Evolutionary conservation across 768 basidiomycete species (phyloP), one percentile per base, ranked within the genome.

Genomic region (Mrakia blollopis): DNA sequence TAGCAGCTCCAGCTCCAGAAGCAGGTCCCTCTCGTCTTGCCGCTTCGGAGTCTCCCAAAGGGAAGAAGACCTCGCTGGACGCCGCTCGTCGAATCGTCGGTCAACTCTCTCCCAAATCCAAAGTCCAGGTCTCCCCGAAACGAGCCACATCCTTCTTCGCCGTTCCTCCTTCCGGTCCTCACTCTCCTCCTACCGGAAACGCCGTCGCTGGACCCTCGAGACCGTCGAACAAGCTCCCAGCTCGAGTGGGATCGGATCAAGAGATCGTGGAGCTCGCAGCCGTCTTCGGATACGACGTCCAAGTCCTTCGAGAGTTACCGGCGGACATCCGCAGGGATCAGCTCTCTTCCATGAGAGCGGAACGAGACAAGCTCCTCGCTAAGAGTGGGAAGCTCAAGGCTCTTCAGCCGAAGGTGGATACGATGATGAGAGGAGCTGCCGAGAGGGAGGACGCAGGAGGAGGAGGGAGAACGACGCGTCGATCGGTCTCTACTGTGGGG

Each of bases 201-300:
- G 62, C 73, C 28, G 47, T 23, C n/a, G 72, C 72, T 11, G 72
- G 72, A 23, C 54, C 72, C 1, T 72, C 72, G n/a, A 62, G 3
- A 7, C 32, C 41, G 16, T 52, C 41, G 44, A 37, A 30, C 30
- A 61, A 67, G 30, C 47, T 39, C n/a, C 57, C 54, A 32, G 61
- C 44, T 28, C 61, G 47, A 21, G 47, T 30, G 3, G 73, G 73
- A n/a, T 50, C 47, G 28, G 57, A 70, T 21, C 52, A 41, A 21
- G 75, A 76, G 54, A 16, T 71, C 16, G 44, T 62, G 30, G 68
- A 70, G 52, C 70, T 76, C 21, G 75, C 75, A 1, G 69, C 32
- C 1, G 57, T 76, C 18, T 41, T 71, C 7, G 75, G 69, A 2
- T 71, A 54, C 67, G 75, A 76, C 30, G 3, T 76, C 6, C 35